A percentile compares a stretch with the other conserved stretches of the same genome.
These are phyloP conservation scores for Rhizopus microsporus DNA, from an alignment of 371 early-diverging fungal genomes.

Conservation along the genomic window DNA sequence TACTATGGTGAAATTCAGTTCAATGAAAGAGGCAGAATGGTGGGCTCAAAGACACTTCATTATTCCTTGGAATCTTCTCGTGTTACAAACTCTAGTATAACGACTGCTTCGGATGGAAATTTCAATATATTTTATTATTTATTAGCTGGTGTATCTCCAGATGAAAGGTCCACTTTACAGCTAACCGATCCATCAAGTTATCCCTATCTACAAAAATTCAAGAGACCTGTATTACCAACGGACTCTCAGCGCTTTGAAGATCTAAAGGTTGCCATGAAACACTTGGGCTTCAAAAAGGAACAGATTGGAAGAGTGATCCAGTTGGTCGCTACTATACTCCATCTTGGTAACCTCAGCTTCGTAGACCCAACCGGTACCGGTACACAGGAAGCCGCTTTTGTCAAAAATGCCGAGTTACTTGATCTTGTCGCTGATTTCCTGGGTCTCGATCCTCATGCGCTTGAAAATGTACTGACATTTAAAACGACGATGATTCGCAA, in stretches of 20 bases:
- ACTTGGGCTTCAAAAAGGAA: constrained; percentile 79
- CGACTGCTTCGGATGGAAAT: constrained; percentile 67
- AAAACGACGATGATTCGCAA: constrained; percentile 78
- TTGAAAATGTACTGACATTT: constrained; percentile 86
- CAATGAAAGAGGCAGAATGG: constrained; percentile 62
- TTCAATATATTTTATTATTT: constrained; percentile 94
- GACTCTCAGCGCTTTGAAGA: constrained; percentile 60
- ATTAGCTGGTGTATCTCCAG: constrained; percentile 51
- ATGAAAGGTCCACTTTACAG: constrained; percentile 40
- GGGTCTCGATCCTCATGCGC: constrained; percentile 76
- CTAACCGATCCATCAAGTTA: constrained; percentile 23
- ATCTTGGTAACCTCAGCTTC: constrained; percentile 90
- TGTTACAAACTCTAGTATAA: constrained; percentile 46
- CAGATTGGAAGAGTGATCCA: constrained; percentile 83
- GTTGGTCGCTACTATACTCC: constrained; percentile 85
- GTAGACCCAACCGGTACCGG: constrained; percentile 54
- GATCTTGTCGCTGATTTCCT: constrained; percentile 83
- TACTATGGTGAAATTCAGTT: constrained; percentile 90
- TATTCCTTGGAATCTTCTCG: constrained; percentile 89
- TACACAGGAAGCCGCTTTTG: constrained; percentile 69
- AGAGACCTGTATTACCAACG: constrained; percentile 13
- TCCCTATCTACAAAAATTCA: constrained; percentile 23
- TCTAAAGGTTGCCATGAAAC: constrained; percentile 75
- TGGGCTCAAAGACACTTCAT: constrained; percentile 78
- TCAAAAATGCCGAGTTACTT: constrained; percentile 77